Evolutionary conservation across 2,329 filamentous ascomycete species (phyloP).

Genomic region (Cordyceps fumosorosea): DNA sequence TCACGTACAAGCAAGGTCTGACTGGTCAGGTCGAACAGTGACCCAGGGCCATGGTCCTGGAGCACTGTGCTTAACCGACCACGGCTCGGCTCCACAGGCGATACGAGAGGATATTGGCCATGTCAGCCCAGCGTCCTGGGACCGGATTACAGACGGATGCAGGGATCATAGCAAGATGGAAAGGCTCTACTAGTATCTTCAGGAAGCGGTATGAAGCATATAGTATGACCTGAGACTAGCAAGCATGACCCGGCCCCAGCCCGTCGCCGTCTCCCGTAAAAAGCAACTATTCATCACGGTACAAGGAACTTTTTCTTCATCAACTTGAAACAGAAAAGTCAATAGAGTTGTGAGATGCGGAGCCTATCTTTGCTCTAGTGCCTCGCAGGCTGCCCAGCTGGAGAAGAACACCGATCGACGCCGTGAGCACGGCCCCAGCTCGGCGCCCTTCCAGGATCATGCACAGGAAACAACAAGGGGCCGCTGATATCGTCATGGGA

Average conservation of each 20-base stretch:
- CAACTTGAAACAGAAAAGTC: no score
- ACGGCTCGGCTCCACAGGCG: neutral
- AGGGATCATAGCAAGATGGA: no score
- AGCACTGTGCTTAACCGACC: neutral
- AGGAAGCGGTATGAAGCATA: no score
- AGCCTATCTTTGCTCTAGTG: no score
- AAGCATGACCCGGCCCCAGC: no score
- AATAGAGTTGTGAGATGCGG: no score
- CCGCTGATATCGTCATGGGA: neutral
- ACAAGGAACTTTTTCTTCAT: no score
- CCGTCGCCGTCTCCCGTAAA: no score
- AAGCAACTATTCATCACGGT: no score
- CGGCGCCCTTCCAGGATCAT: neutral
- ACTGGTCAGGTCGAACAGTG: neutral
- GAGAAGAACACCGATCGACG: neutral
- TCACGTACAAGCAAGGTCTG: neutral
- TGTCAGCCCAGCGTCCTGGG: neutral
- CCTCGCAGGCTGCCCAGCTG: no score
- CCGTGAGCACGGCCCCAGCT: neutral
- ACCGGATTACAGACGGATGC: neutral
- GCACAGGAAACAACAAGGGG: neutral
- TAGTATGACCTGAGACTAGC: no score
- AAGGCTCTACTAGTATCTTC: no score
- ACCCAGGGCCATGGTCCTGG: neutral
- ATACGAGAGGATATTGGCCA: constrained; percentile 2